phyloP scores from a whole-genome alignment of 75 land plant species.

The Cunninghamia lanceolata region DNA sequence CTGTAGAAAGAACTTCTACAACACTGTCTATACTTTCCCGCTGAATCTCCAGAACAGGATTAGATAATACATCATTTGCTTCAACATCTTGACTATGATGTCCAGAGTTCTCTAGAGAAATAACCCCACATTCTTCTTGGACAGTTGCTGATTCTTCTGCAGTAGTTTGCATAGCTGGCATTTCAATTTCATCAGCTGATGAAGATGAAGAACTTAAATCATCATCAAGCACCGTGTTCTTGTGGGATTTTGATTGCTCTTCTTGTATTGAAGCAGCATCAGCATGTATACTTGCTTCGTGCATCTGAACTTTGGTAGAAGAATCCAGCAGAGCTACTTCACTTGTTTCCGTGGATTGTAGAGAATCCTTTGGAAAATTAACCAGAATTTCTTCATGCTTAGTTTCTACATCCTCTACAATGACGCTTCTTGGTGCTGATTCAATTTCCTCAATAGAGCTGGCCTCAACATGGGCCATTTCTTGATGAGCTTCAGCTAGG shows the following conservation, averaged over 20 bases:
- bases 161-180: background rate
- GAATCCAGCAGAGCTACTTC: background rate
- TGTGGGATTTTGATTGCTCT: background rate
- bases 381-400: background rate
- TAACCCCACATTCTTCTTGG: background rate
- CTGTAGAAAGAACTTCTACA: constrained; percentile 2
- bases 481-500: background rate
- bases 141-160: background rate
- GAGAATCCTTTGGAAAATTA: background rate
- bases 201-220: constrained; percentile 5
- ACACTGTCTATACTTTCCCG: background rate
- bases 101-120: background rate
- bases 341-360: background rate
- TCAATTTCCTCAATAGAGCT: background rate
- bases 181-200: background rate
- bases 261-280: constrained; percentile 6
- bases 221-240: background rate
- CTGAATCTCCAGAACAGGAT: background rate
- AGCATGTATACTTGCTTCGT: background rate
- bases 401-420: background rate
- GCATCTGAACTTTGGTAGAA: background rate
- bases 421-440: background rate
- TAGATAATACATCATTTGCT: background rate
- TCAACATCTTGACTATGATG: background rate
- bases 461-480: background rate